These are phyloP conservation scores for Nemania sp. DNA, from an alignment of 2,329 filamentous ascomycete species.

Conservation along the genomic window DNA sequence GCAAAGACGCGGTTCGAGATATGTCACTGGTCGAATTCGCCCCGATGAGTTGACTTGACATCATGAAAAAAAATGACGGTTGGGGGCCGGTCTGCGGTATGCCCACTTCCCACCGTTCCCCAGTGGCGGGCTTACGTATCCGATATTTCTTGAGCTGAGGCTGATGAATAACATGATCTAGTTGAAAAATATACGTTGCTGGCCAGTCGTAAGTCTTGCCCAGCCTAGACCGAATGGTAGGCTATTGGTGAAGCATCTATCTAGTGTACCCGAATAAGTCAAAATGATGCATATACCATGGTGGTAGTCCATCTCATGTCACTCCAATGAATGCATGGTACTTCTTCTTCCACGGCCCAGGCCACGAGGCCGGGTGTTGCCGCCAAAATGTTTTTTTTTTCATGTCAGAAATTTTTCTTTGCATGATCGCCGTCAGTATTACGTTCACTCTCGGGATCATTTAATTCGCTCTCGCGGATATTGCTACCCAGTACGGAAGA, in stretches of 20 bases:
- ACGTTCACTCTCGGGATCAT: not conserved
- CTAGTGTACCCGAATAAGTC: no score
- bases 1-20: not conserved
- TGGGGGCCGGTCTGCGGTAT: conserved; percentile 17
- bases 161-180: conserved; percentile 16
- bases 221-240: conserved; percentile 9
- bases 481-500: conserved; percentile 3
- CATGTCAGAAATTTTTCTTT: conserved; percentile 14
- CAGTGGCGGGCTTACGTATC: conserved; percentile 12
- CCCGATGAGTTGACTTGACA: conserved; percentile 9
- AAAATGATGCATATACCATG: conserved; percentile 9
- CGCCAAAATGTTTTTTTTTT: conserved; percentile 7
- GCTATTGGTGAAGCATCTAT: conserved; percentile 5
- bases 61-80: conserved; percentile 20
- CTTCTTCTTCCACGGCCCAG: conserved; percentile 12
- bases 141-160: conserved; percentile 16
- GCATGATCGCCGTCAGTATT: not conserved
- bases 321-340: conserved; percentile 26
- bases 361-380: conserved; percentile 17
- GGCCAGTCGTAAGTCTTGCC: not conserved
- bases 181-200: not conserved
- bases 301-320: conserved; percentile 15
- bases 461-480: conserved; percentile 5
- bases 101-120: conserved; percentile 8
- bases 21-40: conserved; percentile 16